Base-by-base conservation (phyloP, 768 basidiomycete species). In the Dioszegia aurantiaca region DNA sequence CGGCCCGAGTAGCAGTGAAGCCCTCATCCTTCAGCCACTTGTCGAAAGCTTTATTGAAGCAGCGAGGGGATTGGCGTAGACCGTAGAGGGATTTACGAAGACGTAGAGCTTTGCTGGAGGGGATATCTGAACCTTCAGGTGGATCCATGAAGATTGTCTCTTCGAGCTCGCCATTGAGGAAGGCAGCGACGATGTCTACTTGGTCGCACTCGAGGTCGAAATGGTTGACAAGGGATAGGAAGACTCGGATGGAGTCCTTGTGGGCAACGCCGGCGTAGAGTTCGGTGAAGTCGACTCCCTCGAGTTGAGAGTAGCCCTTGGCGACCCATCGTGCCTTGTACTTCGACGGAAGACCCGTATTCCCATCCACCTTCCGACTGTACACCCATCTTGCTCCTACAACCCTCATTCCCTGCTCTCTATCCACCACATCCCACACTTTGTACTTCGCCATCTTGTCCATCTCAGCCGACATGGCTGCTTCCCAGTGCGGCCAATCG, bases 311-410 rank as follows among this genome's bases (percentile, higher is more conserved):
- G 31, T 10, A 63, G 1, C 59, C 59, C 49, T 55, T 53, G 17
- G 65, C 62, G 4, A 61, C 56, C 48, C 53, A 56, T 56, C 62
- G 41, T 36, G 65, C 62, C 33, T 61, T 67, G 51, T 58, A 66
- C 16, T 12, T 19, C 11, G 39, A 4, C 2, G 54, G 54, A n/a
- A 2, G 14, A 2, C 54, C 42, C 2, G 54, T 55, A 10, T 28
- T n/a, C 9, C 54, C 54, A 19, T 55, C 54, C 12, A 43, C 44
- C 42, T 55, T 43, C 2, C 42, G n/a, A 6, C 41, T 55, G 54
- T 19, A 55, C 10, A 42, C 54, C 54, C 54, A 55, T 21, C 30
- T 4, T 12, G 30, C 54, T 3, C 47, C 26, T 26, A 49, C 10
- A 9, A 33, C 30, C 28, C 47, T 17, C 47, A 49, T 49, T 8